Percentiles rank a stretch among this genome's conserved stretches.
Conservation (phyloP, 345 rosid genomes). For the Eucalyptus decipiens region DNA sequence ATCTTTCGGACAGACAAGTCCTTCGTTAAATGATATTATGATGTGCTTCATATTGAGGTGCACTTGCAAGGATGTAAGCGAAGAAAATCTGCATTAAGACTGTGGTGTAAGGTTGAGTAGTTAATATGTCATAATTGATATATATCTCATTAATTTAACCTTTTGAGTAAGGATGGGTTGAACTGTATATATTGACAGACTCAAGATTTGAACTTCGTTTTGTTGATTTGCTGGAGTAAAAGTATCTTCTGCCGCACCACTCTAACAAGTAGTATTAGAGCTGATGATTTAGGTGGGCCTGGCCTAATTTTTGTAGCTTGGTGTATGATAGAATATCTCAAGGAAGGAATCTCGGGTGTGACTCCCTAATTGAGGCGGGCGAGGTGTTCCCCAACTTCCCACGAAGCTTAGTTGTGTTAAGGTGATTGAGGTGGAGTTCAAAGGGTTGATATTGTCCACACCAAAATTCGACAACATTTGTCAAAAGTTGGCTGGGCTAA, state of each 20-base stretch:
- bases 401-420: background rate
- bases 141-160: background rate
- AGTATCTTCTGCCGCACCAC: accelerated
- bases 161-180: background rate
- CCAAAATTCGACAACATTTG: background rate
- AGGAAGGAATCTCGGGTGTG: background rate
- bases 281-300: background rate
- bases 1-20: background rate
- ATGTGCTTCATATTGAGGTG: background rate
- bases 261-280: background rate
- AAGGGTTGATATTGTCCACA: background rate
- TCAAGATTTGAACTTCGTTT: background rate
- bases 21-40: background rate
- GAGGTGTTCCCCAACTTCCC: background rate
- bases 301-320: background rate
- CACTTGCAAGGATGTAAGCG: background rate
- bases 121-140: background rate
- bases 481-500: background rate
- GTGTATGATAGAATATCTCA: background rate
- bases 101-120: background rate
- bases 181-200: accelerated
- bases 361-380: background rate
- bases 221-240: background rate
- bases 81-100: background rate
- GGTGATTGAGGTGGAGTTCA: background rate